These are phyloP conservation scores for Neophaeococcomyces aloes DNA, from an alignment of 2,329 filamentous ascomycete species.

Conservation along the genomic window DNA sequence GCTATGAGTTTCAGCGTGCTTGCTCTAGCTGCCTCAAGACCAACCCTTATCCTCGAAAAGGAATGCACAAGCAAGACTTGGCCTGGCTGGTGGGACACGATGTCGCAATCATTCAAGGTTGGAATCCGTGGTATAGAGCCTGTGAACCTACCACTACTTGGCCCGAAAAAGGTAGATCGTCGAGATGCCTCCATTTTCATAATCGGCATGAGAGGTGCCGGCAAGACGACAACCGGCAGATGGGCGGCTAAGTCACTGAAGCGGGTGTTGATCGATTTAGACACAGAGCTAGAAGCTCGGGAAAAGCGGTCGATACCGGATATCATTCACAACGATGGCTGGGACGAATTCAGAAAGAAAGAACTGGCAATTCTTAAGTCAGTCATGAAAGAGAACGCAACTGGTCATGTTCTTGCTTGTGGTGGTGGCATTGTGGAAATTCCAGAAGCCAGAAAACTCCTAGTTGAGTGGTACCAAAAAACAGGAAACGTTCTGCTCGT, in stretches of 20 bases:
- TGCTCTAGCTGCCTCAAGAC: constrained; percentile 56
- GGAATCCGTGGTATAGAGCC: constrained; percentile 64
- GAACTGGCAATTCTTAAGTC: constrained; percentile 66
- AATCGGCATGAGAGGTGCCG: constrained; percentile 93
- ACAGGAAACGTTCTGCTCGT: constrained; percentile 81
- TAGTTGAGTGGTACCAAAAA: constrained; percentile 59
- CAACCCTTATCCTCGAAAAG: constrained; percentile 72
- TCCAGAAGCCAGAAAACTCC: constrained; percentile 63
- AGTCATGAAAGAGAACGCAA: constrained; percentile 62
- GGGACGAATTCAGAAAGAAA: constrained; percentile 75
- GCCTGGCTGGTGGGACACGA: constrained; percentile 95
- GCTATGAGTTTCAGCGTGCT: constrained; percentile 98
- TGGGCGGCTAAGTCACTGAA: constrained; percentile 71
- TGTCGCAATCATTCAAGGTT: constrained; percentile 68
- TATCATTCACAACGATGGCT: constrained; percentile 67
- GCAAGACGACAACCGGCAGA: constrained; percentile 84
- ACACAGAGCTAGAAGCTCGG: constrained; percentile 69
- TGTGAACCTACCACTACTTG: constrained; percentile 27
- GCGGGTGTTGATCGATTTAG: constrained; percentile 74
- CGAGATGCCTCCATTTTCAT: constrained; percentile 67
- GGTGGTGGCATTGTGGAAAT: constrained; percentile 89
- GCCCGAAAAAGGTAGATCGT: constrained; percentile 31
- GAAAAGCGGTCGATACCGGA: constrained; percentile 71
- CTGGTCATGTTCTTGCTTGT: constrained; percentile 77
- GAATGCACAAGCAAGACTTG: constrained; percentile 96